These are phyloP conservation scores for Backusella psychrophila DNA, from an alignment of 192 early-diverging fungal species.

Conservation along the genomic window DNA sequence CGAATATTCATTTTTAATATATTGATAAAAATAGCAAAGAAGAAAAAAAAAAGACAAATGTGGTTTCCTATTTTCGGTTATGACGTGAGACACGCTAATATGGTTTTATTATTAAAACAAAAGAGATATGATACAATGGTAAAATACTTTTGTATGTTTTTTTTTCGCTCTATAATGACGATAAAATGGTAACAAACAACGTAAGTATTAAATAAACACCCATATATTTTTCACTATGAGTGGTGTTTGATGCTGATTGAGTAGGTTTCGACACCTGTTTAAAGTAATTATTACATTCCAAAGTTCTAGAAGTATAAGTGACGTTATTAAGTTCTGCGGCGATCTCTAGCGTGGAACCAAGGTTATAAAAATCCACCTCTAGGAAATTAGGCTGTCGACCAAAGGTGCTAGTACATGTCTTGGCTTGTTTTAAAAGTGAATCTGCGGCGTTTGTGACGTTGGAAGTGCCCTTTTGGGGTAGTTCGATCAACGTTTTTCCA, in stretches of 20 bases:
- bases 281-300: constrained; percentile 13
- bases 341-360: constrained; percentile 38
- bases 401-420: constrained; percentile 48
- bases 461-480: constrained; percentile 53
- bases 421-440: constrained; percentile 55
- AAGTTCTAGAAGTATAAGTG: neutral
- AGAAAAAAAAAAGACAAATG: too few species aligned
- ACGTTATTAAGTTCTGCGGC: constrained; percentile 29
- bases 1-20: too few species aligned
- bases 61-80: too few species aligned
- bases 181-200: neutral
- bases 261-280: neutral
- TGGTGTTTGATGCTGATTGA: neutral
- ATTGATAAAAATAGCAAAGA: too few species aligned
- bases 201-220: neutral
- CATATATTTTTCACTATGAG: neutral
- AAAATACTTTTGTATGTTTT: neutral
- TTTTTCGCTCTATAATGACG: neutral
- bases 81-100: too few species aligned
- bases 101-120: neutral
- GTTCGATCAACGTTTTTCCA: constrained; percentile 31
- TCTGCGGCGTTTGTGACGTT: constrained; percentile 49
- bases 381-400: constrained; percentile 64
- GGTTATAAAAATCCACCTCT: constrained; percentile 73
- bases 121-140: neutral